phyloP scores from a whole-genome alignment of 371 early-diverging fungal genomes.

The Saksenaea vasiformis region DNA sequence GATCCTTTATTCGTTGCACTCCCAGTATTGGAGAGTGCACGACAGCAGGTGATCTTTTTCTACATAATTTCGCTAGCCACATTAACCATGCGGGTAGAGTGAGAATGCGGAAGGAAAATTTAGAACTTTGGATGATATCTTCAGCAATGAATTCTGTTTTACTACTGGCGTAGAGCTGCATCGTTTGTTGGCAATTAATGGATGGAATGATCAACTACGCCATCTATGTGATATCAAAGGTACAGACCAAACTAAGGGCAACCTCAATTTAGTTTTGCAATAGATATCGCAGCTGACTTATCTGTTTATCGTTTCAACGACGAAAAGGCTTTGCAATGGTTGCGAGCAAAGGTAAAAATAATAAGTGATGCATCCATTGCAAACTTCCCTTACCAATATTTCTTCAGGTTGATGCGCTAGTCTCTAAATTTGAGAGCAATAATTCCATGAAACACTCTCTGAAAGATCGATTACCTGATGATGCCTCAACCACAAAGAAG shows the following conservation, averaged over 20 bases:
- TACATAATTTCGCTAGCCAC: not conserved
- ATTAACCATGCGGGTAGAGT: not conserved
- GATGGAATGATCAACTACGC: constrained; percentile 15
- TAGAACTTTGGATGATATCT: constrained; percentile 23
- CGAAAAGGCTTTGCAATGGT: constrained; percentile 15
- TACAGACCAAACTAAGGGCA: not conserved
- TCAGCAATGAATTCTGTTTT: constrained; percentile 19
- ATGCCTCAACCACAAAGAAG: constrained; percentile 14
- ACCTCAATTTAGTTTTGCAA: not conserved
- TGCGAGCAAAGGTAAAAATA: constrained; percentile 21
- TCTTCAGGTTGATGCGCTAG: constrained; percentile 3
- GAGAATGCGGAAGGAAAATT: constrained; percentile 5
- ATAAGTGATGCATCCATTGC: not conserved
- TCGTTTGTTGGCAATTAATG: constrained; percentile 15
- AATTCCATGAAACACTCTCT: not conserved
- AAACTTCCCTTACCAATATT: too few species aligned
- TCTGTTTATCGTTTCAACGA: constrained; percentile 24
- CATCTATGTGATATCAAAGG: constrained; percentile 32
- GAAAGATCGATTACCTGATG: constrained; percentile 14
- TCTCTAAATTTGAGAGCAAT: not conserved
- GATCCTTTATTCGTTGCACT: constrained; percentile 31
- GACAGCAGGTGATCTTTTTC: not conserved
- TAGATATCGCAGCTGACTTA: constrained; percentile 20
- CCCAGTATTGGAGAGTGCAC: constrained; percentile 18
- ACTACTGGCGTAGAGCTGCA: constrained; percentile 15